A percentile compares a stretch with the other conserved stretches of the same genome.
These are phyloP conservation scores for Suhomyces ambrosiae DNA, from an alignment of 1,139 yeast species.

Conservation along the genomic window DNA sequence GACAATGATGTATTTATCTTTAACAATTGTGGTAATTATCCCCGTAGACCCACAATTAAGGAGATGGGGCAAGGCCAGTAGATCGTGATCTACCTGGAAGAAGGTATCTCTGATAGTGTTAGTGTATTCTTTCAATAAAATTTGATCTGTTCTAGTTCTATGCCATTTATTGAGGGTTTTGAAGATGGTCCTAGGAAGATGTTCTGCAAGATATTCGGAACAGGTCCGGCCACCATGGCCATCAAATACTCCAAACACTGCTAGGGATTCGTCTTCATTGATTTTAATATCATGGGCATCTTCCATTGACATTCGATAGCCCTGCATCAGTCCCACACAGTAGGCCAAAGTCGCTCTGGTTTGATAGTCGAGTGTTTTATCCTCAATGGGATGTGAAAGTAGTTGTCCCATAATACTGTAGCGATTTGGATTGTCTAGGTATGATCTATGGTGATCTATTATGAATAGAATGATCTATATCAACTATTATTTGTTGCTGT, in stretches of 20 bases:
- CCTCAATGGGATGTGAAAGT: slow-evolving; percentile 74
- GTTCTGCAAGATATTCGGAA: slow-evolving; percentile 56
- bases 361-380: slow-evolving; percentile 55
- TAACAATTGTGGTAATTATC: slow-evolving; percentile 54
- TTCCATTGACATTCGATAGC: slow-evolving; percentile 75
- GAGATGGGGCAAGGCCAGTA: slow-evolving; percentile 45
- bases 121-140: slow-evolving; percentile 20
- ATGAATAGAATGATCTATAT: not conserved
- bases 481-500: not conserved
- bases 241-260: slow-evolving; percentile 74
- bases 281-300: slow-evolving; percentile 64
- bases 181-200: slow-evolving; percentile 39
- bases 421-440: slow-evolving; percentile 2
- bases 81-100: slow-evolving; percentile 56
- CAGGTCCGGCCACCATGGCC: slow-evolving; percentile 78
- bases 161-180: slow-evolving; percentile 25
- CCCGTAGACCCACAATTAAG: slow-evolving; percentile 71
- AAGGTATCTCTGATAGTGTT: slow-evolving; percentile 54
- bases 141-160: not conserved
- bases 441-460: not conserved
- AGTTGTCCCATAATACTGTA: slow-evolving; percentile 63
- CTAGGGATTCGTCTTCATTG: slow-evolving; percentile 47
- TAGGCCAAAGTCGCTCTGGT: slow-evolving; percentile 52
- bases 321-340: slow-evolving; percentile 77
- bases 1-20: slow-evolving; percentile 51